A percentile compares a stretch with the other conserved stretches of the same genome.
phyloP scores from a whole-genome alignment of 2,329 filamentous ascomycete genomes.

The Monosporascus cannonballus region DNA sequence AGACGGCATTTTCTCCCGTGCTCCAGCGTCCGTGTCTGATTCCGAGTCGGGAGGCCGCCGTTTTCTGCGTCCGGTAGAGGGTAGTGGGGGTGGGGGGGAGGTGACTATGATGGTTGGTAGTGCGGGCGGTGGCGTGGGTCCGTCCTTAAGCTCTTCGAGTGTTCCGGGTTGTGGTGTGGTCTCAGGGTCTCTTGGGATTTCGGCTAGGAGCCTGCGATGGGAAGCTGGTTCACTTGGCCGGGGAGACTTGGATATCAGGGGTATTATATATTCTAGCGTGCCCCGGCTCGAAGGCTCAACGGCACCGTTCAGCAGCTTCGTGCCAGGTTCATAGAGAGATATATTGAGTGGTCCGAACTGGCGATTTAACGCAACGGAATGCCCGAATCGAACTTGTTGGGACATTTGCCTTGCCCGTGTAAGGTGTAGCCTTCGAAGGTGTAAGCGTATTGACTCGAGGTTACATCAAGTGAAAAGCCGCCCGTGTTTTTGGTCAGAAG shows the following conservation, averaged over 20 bases:
- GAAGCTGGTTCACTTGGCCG: background rate
- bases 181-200: background rate
- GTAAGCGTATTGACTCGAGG: background rate
- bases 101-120: background rate
- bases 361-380: background rate
- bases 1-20: slow-evolving; percentile 17
- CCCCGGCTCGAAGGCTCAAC: background rate
- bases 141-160: background rate
- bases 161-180: background rate
- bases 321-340: background rate
- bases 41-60: background rate
- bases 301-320: background rate
- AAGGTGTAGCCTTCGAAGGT: background rate
- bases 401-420: background rate
- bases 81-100: background rate
- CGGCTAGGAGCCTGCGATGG: background rate
- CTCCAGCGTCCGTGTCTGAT: slow-evolving; percentile 7
- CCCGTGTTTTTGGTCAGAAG: background rate
- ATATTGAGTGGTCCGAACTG: background rate
- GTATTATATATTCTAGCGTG: background rate
- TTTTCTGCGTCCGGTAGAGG: background rate
- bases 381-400: background rate
- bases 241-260: background rate
- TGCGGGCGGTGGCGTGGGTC: background rate
- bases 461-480: background rate